These are phyloP conservation scores for Malus domestica DNA, from an alignment of 306 rosid genomes.

Conservation along the genomic window ASM211411v1 NC_041792.1:19642407-19642906, in stretches of 20 bases:
- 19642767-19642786: conserved; percentile 16
- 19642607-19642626: not conserved
- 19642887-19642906: conserved; percentile 37
- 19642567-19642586: not conserved
- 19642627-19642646: not conserved
- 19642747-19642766: conserved; percentile 29
- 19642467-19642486: too few species aligned
- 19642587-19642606: not conserved
- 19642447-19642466: too few species aligned
- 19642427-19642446: too few species aligned
- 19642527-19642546: not conserved
- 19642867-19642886: not conserved
- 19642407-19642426: too few species aligned
- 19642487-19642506: not conserved
- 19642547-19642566: not conserved
- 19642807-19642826: conserved; percentile 26
- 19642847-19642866: not conserved
- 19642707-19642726: conserved; percentile 10
- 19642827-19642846: not conserved
- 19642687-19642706: conserved; percentile 33
- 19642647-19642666: conserved; percentile 22
- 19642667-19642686: conserved; percentile 57
- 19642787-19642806: conserved; percentile 25
- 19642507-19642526: not conserved
- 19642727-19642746: conserved; percentile 25